Conservation (phyloP, 2,329 filamentous ascomycete species). For the Cercospora beticola region DNA sequence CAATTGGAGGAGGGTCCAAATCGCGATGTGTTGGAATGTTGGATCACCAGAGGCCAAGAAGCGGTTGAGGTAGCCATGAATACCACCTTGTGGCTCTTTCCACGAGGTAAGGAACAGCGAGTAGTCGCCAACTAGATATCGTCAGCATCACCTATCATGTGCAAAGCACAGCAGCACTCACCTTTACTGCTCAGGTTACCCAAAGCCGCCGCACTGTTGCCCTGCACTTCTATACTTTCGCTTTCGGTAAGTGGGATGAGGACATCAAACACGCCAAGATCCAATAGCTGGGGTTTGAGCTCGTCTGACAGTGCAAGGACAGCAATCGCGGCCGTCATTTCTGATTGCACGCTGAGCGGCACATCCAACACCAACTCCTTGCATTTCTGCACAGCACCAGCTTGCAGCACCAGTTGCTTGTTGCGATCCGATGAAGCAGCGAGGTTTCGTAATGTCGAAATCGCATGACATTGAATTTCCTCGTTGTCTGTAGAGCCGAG, state of each 20-base stretch:
- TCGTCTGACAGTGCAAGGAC: slow-evolving; percentile 95
- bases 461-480: slow-evolving; percentile 98
- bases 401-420: slow-evolving; percentile 95
- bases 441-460: slow-evolving; percentile 91
- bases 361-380: slow-evolving; percentile 94
- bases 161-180: slow-evolving; percentile 44
- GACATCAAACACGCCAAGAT: slow-evolving; percentile 92
- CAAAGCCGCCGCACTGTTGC: slow-evolving; percentile 92
- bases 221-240: slow-evolving; percentile 94
- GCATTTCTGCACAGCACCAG: slow-evolving; percentile 96
- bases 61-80: slow-evolving; percentile 89
- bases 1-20: slow-evolving; percentile 94
- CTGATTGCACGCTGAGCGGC: slow-evolving; percentile 90
- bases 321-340: slow-evolving; percentile 99
- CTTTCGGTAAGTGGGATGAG: slow-evolving; percentile 93
- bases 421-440: slow-evolving; percentile 96
- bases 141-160: slow-evolving; percentile 29
- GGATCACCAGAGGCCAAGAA: slow-evolving; percentile 93
- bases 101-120: slow-evolving; percentile 94
- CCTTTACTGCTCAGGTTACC: slow-evolving; percentile 97
- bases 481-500: slow-evolving; percentile 95
- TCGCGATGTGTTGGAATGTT: slow-evolving; percentile 98
- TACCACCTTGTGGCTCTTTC: slow-evolving; percentile 87
- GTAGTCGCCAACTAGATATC: slow-evolving; percentile 79
- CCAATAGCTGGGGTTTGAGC: slow-evolving; percentile 85